phyloP scores from a whole-genome alignment of 2,329 filamentous ascomycete genomes.

The Aspergillus sp. region DNA sequence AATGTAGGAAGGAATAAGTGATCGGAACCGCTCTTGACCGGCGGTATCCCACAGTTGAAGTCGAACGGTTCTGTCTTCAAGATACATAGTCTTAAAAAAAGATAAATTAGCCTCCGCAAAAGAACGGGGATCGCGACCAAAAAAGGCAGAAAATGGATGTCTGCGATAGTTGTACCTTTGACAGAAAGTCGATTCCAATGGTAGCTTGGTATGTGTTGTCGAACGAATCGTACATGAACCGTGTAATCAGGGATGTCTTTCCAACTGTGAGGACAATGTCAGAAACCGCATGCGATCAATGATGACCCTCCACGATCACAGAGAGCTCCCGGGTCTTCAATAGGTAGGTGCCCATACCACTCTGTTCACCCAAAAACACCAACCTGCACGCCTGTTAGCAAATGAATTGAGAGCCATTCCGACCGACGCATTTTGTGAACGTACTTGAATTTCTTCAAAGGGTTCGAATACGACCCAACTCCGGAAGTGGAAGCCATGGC shows the following conservation, averaged over 20 bases:
- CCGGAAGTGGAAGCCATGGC: conserved; percentile 71
- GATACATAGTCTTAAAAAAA: conserved; percentile 80
- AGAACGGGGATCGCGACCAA: not conserved
- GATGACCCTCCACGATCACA: not conserved
- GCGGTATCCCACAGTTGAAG: conserved; percentile 98
- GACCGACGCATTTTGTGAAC: conserved; percentile 9
- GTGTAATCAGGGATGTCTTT: conserved; percentile 96
- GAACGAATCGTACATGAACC: conserved; percentile 99
- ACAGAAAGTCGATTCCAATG: conserved; percentile 98
- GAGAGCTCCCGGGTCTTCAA: not conserved
- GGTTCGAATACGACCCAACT: conserved; percentile 92
- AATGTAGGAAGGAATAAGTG: conserved; percentile 96
- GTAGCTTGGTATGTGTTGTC: conserved; percentile 99
- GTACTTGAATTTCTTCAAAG: conserved; percentile 99
- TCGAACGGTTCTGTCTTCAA: conserved; percentile 95
- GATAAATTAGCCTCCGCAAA: conserved; percentile 5
- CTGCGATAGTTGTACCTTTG: conserved; percentile 64
- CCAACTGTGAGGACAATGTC: conserved; percentile 60
- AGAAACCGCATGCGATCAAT: conserved; percentile 7
- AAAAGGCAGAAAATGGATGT: not conserved
- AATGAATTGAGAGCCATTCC: not conserved
- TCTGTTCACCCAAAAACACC: conserved; percentile 97
- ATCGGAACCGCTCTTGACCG: conserved; percentile 94
- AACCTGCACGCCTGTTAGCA: conserved; percentile 55
- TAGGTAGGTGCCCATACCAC: conserved; percentile 58